Evolutionary conservation across 2,329 filamentous ascomycete species (phyloP), one percentile per base, ranked within the genome.

Genomic region (Microdochium paspali): DNA sequence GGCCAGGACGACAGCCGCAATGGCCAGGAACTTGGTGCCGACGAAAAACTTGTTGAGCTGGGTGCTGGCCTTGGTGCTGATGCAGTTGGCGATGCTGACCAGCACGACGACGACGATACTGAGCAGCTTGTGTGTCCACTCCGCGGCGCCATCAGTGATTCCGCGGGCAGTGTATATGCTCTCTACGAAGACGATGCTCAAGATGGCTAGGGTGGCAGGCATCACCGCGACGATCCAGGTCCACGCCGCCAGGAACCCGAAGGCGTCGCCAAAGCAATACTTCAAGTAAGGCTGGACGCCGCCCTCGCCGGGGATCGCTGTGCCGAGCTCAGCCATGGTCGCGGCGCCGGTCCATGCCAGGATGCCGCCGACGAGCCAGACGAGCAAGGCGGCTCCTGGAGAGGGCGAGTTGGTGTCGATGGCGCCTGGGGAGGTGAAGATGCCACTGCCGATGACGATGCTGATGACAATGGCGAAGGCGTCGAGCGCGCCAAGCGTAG

Each of bases 201-300:
- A 69, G 44, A 84, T 84, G 10, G 79, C 80, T 50, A 82, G 69
- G 0, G 80, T 81, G 0, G 79, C 78, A 0, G 80, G 80, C 72
- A 82, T 84, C 23, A 82, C 74, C 20, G 75, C 77, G 5, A 83
- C 71, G 47, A 84, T 74, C 76, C 80, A 84, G 0, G 79, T 79
- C 80, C 80, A 84, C 0, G 79, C 78, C 5, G 78, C 77, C 4
- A 83, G 59, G 54, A 82, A 84, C n/a, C 79, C 80, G 44, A 74
- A 72, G 2, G 77, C 63, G 45, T 82, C 77, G 25, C 80, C 80
- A 51, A 73, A 84, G 28, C 82, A 74, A 58, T 79, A 73, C 53
- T 73, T 70, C 6, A 84, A 68, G 53, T 80, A 84, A 13, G 79
- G 77, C 55, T 84, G 80, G 44, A 83, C 73, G 15, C 80, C 80